Conservation (phyloP, 176 grass and related monocot species). For the Musa schizocarpa region DNA sequence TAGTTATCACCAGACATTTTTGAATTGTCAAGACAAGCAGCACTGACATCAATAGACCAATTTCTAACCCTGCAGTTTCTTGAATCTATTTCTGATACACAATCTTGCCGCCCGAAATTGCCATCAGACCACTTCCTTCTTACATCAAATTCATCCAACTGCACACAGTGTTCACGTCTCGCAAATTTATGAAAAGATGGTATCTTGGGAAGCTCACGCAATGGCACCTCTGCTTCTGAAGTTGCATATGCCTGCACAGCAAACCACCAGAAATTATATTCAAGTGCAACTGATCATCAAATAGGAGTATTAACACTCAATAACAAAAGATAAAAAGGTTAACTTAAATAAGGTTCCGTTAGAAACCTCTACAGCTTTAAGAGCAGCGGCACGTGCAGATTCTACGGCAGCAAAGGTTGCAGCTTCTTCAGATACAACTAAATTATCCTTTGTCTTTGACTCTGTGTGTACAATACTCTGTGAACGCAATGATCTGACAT, state of each 20-base stretch:
- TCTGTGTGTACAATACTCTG: conserved; percentile 35
- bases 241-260: conserved; percentile 80
- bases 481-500: conserved; percentile 40
- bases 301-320: not conserved
- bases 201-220: conserved; percentile 86
- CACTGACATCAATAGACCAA: conserved; percentile 32
- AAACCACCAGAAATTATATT: conserved; percentile 4
- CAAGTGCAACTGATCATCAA: not conserved
- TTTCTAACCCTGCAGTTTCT: conserved; percentile 62
- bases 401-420: conserved; percentile 82
- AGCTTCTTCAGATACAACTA: conserved; percentile 69
- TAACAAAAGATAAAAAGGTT: not conserved
- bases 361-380: conserved; percentile 79
- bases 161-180: conserved; percentile 40
- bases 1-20: conserved; percentile 63
- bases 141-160: conserved; percentile 66
- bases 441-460: conserved; percentile 28
- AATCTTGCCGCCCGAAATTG: conserved; percentile 56
- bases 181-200: conserved; percentile 89
- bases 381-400: conserved; percentile 76
- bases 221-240: conserved; percentile 62
- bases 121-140: conserved; percentile 54
- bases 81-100: conserved; percentile 56
- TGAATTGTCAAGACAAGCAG: conserved; percentile 52
- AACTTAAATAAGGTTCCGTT: conserved; percentile 17